These are phyloP conservation scores for Mortierella sp. DNA, from an alignment of 371 early-diverging fungal species.

Conservation along the genomic window DNA sequence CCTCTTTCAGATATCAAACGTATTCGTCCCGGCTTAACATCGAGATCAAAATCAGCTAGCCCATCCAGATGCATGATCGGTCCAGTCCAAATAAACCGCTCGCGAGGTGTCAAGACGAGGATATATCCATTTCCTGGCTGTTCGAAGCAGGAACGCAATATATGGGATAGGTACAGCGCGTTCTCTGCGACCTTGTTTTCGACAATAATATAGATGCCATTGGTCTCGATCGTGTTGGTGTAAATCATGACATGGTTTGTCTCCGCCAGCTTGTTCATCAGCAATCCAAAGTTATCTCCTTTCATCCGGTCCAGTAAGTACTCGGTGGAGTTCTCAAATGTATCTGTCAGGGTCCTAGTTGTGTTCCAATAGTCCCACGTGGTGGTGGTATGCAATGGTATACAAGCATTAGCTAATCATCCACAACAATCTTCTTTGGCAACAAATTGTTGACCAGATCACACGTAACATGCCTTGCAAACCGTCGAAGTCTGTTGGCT, in stretches of 20 bases:
- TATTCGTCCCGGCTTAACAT: conserved; percentile 69
- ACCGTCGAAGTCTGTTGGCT: conserved; percentile 71
- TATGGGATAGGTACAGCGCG: conserved; percentile 34
- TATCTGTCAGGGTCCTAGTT: conserved; percentile 69
- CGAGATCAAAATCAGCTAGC: conserved; percentile 58
- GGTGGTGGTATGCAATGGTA: neutral
- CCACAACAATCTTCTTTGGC: neutral
- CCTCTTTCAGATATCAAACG: conserved; percentile 76
- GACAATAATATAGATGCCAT: conserved; percentile 72
- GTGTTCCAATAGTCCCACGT: too few species aligned
- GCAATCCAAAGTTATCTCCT: conserved; percentile 57
- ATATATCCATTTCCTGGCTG: conserved; percentile 59
- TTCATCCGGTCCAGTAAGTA: conserved; percentile 65
- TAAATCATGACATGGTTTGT: conserved; percentile 77
- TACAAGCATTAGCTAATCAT: too few species aligned
- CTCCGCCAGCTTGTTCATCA: conserved; percentile 69
- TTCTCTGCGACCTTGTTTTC: conserved; percentile 47
- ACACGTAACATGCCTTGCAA: conserved; percentile 59
- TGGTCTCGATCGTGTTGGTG: conserved; percentile 72
- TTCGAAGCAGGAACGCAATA: conserved; percentile 46
- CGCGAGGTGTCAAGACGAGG: conserved; percentile 65
- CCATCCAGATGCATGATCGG: conserved; percentile 57
- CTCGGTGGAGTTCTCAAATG: conserved; percentile 81
- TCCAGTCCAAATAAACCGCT: conserved; percentile 71
- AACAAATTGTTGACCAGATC: neutral